These are phyloP conservation scores for Xylaria scruposa DNA, from an alignment of 495 filamentous ascomycete species.

Conservation along the genomic window DNA sequence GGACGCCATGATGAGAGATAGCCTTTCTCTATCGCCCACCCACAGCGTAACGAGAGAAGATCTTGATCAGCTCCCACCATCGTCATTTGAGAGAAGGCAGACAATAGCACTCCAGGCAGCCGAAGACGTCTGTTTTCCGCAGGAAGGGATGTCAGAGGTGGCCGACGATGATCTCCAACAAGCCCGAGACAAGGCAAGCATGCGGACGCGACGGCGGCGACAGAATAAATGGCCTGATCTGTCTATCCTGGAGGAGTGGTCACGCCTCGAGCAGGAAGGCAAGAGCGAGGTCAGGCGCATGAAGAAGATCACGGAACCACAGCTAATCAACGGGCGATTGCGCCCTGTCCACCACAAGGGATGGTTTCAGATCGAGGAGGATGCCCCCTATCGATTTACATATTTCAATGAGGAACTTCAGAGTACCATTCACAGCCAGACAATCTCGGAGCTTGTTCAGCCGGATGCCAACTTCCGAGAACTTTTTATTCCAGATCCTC, in stretches of 20 bases:
- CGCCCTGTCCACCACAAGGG: slow-evolving; percentile 72
- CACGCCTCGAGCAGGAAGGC: slow-evolving; percentile 86
- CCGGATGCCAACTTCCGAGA: slow-evolving; percentile 82
- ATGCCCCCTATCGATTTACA: slow-evolving; percentile 92
- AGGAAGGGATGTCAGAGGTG: slow-evolving; percentile 75
- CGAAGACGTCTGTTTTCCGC: slow-evolving; percentile 94
- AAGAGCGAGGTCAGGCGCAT: slow-evolving; percentile 83
- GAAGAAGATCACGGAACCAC: slow-evolving; percentile 92
- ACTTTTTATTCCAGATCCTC: slow-evolving; percentile 71
- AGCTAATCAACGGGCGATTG: slow-evolving; percentile 86
- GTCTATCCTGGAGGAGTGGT: slow-evolving; percentile 86
- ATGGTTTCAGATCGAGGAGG: slow-evolving; percentile 90
- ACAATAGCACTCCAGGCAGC: slow-evolving; percentile 64
- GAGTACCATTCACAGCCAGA: slow-evolving; percentile 93
- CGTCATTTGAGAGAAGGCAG: slow-evolving; percentile 52
- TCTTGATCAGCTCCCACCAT: slow-evolving; percentile 37
- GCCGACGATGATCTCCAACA: slow-evolving; percentile 73
- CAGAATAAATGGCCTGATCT: slow-evolving; percentile 65
- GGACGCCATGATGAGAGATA: slow-evolving; percentile 75
- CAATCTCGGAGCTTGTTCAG: slow-evolving; percentile 88
- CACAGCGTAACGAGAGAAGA: slow-evolving; percentile 52
- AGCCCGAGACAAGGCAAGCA: slow-evolving; percentile 34
- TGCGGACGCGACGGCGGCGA: slow-evolving; percentile 58
- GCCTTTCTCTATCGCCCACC: slow-evolving; percentile 56
- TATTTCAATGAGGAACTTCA: slow-evolving; percentile 98